A percentile compares a stretch with the other conserved stretches of the same genome.
These are phyloP conservation scores for Colletotrichum lentis DNA, from an alignment of 2,329 filamentous ascomycete species.

Conservation along the genomic window DNA sequence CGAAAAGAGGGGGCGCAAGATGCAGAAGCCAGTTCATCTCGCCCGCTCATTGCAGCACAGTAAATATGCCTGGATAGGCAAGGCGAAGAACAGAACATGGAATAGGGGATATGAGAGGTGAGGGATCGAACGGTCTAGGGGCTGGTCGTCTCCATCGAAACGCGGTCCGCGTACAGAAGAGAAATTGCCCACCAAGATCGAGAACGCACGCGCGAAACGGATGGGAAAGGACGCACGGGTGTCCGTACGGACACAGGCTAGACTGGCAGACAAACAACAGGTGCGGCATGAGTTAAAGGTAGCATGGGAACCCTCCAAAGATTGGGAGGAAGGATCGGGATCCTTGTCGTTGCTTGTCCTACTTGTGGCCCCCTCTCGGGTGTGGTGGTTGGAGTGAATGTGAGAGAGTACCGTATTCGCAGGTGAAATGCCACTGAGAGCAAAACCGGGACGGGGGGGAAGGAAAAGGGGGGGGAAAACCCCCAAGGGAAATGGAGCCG, in stretches of 20 bases:
- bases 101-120: not conserved
- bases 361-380: conserved; percentile 35
- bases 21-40: conserved; percentile 15
- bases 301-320: conserved; percentile 14
- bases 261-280: not conserved
- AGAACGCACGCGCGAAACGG: conserved; percentile 2
- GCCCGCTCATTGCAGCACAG: conserved; percentile 5
- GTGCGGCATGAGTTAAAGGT: not conserved
- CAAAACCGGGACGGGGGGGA: conserved; percentile 1
- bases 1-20: conserved; percentile 10
- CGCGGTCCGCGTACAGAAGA: conserved; percentile 19
- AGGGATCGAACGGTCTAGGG: conserved; percentile 7
- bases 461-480: conserved; percentile 3
- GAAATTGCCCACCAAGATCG: conserved; percentile 18
- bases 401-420: conserved; percentile 4
- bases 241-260: not conserved
- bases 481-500: conserved; percentile 2
- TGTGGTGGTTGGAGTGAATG: conserved; percentile 38
- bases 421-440: not conserved
- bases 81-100: not conserved
- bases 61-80: conserved; percentile 6
- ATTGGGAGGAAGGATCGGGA: conserved; percentile 34
- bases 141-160: conserved; percentile 16
- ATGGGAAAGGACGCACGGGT: not conserved
- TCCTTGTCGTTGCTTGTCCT: conserved; percentile 33